phyloP scores from a whole-genome alignment of 2,329 filamentous ascomycete species.

The Phoma sp. region DNA sequence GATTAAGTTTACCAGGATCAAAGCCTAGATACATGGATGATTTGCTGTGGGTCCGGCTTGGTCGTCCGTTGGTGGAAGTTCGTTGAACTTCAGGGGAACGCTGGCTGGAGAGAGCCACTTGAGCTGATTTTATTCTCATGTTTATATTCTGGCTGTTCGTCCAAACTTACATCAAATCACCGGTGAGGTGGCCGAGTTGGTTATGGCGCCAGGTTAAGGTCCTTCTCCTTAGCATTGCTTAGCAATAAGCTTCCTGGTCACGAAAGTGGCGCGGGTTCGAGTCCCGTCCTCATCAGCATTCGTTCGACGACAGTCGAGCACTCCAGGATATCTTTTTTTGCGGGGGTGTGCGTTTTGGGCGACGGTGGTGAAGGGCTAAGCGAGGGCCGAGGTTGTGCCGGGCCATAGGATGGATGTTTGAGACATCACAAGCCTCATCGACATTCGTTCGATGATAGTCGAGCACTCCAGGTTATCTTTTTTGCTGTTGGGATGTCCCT shows the following conservation, averaged over 20 bases:
- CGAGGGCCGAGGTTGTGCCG: not conserved
- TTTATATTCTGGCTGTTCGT: too few species aligned
- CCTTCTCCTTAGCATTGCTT: conserved; percentile 17
- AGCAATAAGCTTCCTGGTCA: conserved; percentile 19
- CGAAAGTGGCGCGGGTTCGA: conserved; percentile 20
- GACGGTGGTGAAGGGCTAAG: not conserved
- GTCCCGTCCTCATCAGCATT: conserved; percentile 19
- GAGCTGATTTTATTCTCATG: not conserved
- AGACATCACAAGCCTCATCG: conserved; percentile 1
- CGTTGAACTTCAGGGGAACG: too few species aligned
- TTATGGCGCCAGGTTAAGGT: conserved; percentile 22
- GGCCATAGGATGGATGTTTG: too few species aligned
- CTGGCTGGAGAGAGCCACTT: too few species aligned
- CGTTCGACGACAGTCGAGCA: conserved; percentile 1
- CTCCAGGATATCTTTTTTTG: conserved; percentile 11
- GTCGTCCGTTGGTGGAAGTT: too few species aligned
- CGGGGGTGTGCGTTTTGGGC: not conserved
- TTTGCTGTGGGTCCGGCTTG: too few species aligned
- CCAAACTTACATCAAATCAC: not conserved
- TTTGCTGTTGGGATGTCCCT: not conserved
- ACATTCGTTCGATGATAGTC: conserved; percentile 3
- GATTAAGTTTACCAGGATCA: too few species aligned
- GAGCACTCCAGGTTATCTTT: conserved; percentile 6
- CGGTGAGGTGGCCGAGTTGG: conserved; percentile 20
- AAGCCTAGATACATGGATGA: too few species aligned